Base-by-base conservation (phyloP, 306 rosid species). In the Hippophae rhamnoides region DNA sequence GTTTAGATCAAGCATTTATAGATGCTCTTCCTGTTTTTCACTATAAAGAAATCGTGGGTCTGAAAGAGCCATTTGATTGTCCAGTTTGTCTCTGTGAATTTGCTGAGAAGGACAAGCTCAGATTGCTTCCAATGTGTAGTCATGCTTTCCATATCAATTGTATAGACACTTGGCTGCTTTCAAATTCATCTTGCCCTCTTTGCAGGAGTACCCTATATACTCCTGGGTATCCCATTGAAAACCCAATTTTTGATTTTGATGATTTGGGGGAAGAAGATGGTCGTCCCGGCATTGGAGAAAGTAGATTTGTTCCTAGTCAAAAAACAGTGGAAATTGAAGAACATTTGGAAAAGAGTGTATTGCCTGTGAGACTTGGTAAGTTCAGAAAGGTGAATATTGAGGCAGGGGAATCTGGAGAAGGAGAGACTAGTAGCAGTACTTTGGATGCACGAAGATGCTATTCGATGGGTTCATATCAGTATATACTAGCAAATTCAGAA, bases 1-100 rank as follows among this genome's bases (percentile, higher is more conserved):
- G 99, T 42, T 67, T 92, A 43, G 99, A 92, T 82, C 99, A 92
- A 58, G 89, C 96, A 62, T 92, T 85, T 67, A 92, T 92, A 54
- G 99, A 92, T 52, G 99, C 99, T 5, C 92, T 92, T 57, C 99
- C 99, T 70, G 99, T 92, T 69, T 92, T 92, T 62, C 95, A 81
- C 65, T 92, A 85, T 67, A 84, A 74, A 49, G 99, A 92, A 69
- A 85, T 92, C 8, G 93, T 87, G 69, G 99, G 99, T 10, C 72
- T 75, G 54, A 92, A 87, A 47, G 96, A 92, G 68, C 95, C 89
- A 26, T 85, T 85, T 77, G 99, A 92, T 59, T 92, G 99, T 70
- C 89, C 99, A 47, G 99, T 92, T 76, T 92, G 99, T 65, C 58
- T 92, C 6, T 92, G 86, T 74, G 95, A 92, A 65, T 92, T 87